These are phyloP conservation scores for Pseudogymnoascus pannorum DNA, from an alignment of 2,329 filamentous ascomycete genomes.

Conservation along the genomic window DNA sequence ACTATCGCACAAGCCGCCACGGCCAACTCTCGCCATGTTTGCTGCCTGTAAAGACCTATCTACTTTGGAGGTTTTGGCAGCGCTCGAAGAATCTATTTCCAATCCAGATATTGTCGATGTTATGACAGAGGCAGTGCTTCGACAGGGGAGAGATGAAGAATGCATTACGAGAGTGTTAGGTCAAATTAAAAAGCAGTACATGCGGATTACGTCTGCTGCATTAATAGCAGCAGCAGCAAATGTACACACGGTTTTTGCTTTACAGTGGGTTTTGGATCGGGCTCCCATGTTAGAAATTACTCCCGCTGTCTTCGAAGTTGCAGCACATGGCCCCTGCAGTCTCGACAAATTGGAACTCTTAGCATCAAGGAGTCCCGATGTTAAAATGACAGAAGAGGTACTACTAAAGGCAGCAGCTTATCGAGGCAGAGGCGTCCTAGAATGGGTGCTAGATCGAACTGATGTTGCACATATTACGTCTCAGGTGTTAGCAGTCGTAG, in stretches of 20 bases:
- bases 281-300: neutral
- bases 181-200: neutral
- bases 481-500: neutral
- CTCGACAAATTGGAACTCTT: neutral
- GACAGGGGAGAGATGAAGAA: neutral
- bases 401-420: neutral
- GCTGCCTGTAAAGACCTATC: neutral
- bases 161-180: neutral
- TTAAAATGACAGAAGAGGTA: neutral
- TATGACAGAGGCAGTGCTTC: neutral
- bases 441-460: neutral
- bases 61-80: neutral
- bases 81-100: neutral
- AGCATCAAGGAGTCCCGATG: neutral
- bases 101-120: neutral
- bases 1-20: neutral
- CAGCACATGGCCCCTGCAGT: neutral
- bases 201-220: neutral
- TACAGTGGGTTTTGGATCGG: neutral
- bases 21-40: neutral
- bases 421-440: neutral
- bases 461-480: neutral
- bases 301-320: neutral
- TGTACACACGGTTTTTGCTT: neutral
- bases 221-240: neutral